These are phyloP conservation scores for Trametes meyenii DNA, from an alignment of 768 basidiomycete species.

Conservation along the genomic window DNA sequence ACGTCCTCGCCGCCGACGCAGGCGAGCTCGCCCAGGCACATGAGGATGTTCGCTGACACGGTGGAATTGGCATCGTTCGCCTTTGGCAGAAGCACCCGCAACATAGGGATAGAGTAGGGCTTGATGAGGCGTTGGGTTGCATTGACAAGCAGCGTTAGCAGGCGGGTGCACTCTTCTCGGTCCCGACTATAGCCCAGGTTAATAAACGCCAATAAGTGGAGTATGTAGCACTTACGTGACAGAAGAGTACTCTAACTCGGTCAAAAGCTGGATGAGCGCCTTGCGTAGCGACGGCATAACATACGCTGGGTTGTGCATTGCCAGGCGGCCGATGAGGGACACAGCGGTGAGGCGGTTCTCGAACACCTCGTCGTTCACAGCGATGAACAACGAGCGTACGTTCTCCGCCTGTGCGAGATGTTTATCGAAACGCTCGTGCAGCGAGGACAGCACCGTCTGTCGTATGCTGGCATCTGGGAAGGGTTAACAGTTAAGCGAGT, in stretches of 20 bases:
- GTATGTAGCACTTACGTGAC: conserved; percentile 60
- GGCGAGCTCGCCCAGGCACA: conserved; percentile 93
- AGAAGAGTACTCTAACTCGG: conserved; percentile 95
- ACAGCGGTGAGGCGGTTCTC: conserved; percentile 93
- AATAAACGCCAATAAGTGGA: neutral
- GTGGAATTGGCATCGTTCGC: conserved; percentile 83
- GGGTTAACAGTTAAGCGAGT: neutral
- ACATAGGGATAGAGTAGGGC: conserved; percentile 92
- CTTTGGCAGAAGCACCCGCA: conserved; percentile 89
- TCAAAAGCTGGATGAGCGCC: conserved; percentile 92
- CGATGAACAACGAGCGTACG: conserved; percentile 96
- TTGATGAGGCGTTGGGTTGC: conserved; percentile 94
- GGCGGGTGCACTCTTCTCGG: conserved; percentile 89
- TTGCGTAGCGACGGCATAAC: conserved; percentile 98
- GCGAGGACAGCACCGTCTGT: conserved; percentile 78
- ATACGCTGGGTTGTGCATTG: conserved; percentile 95
- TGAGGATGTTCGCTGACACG: conserved; percentile 90
- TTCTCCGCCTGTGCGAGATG: conserved; percentile 98
- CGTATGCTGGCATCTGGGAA: conserved; percentile 75
- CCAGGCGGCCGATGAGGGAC: conserved; percentile 86
- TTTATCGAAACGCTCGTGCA: conserved; percentile 94
- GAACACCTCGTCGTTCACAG: conserved; percentile 95
- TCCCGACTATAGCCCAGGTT: conserved; percentile 57
- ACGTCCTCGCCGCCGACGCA: conserved; percentile 94
- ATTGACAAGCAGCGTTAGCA: conserved; percentile 86